Evolutionary conservation across 129 eudicot species (phyloP), one percentile per base, ranked within the genome.

Genomic region (Dittrichia graveolens): DNA sequence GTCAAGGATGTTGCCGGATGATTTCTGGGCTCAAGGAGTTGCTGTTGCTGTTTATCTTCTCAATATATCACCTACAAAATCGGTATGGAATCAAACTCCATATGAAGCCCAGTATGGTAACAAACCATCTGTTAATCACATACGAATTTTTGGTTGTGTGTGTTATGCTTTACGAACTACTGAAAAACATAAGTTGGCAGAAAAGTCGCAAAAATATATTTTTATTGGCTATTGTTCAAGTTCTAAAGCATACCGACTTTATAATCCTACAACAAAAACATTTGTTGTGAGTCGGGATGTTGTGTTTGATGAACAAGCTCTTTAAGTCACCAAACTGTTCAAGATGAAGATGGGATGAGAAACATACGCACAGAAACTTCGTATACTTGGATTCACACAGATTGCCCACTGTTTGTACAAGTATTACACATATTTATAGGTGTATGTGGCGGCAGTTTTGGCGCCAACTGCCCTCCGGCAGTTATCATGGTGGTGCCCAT

Each of bases 61-160:
- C 19, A 68, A 37, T 5, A 5, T 68, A 8, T 69, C 74, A 2
- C 40, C 74, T 3, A 69, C 63, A 0, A 69, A 42, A 16, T 62
- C 50, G 0, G 34, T 69, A 5, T 35, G 61, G 18, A 24, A 38
- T 15, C 9, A 14, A 5, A 68, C 63, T n/a, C 63, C 72, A 0
- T 46, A 7, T 31, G 24, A 66, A 7, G 72, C 8, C 0, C 45
- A 43, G 72, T 10, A 10, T 19, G 70, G 7, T 0, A 2, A 2
- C 0, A 65, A 65, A 5, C 70, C 70, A 1, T 3, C 13, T 0
- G 70, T 65, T 0, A 15, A 16, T 7, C 60, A 67, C 12, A 5
- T 67, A 0, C 24, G 42, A 24, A 57, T 66, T 0, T 66, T 66
- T 11, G 71, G 71, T 1, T 18, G 41, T 14, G 0, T 66, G 4